These are phyloP conservation scores for Rhizophagus prolifer DNA, from an alignment of 192 early-diverging fungal genomes.

Conservation along the genomic window DNA sequence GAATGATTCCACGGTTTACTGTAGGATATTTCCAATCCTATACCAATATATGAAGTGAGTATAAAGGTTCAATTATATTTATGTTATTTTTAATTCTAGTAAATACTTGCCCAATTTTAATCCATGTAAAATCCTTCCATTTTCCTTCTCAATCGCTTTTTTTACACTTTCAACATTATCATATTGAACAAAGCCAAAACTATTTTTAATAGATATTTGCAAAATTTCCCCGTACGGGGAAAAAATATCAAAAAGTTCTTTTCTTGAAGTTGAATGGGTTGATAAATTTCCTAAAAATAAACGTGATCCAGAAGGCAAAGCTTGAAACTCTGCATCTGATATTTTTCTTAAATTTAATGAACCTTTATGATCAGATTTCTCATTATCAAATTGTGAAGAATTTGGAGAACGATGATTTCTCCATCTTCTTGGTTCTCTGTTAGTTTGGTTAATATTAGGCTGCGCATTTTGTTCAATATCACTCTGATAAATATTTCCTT, in stretches of 20 bases:
- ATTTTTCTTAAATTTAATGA: constrained; percentile 18
- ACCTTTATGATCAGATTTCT: constrained; percentile 24
- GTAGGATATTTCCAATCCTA: constrained; percentile 29
- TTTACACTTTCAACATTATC: constrained; percentile 27
- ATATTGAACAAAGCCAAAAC: constrained; percentile 33
- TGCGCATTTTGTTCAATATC: not conserved
- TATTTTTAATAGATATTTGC: constrained; percentile 33
- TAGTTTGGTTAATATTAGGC: not conserved
- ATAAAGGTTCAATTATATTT: not conserved
- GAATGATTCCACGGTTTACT: constrained; percentile 31
- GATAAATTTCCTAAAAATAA: constrained; percentile 33
- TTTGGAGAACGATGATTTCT: constrained; percentile 19
- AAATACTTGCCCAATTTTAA: constrained; percentile 28
- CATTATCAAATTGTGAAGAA: constrained; percentile 26
- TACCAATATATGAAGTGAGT: not conserved
- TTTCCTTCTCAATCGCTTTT: constrained; percentile 27
- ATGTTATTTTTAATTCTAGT: not conserved
- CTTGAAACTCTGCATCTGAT: constrained; percentile 32
- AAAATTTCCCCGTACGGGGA: constrained; percentile 30
- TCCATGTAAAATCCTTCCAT: constrained; percentile 30
- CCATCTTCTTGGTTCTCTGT: constrained; percentile 23
- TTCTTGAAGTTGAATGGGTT: constrained; percentile 31
- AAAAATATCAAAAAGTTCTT: constrained; percentile 32
- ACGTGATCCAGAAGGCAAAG: constrained; percentile 31
- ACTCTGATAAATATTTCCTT: not conserved